Evolutionary conservation across 441 rosid species (phyloP), one percentile per base, ranked within the genome.

Genomic region (Bocquillonia castaneifolia): DNA sequence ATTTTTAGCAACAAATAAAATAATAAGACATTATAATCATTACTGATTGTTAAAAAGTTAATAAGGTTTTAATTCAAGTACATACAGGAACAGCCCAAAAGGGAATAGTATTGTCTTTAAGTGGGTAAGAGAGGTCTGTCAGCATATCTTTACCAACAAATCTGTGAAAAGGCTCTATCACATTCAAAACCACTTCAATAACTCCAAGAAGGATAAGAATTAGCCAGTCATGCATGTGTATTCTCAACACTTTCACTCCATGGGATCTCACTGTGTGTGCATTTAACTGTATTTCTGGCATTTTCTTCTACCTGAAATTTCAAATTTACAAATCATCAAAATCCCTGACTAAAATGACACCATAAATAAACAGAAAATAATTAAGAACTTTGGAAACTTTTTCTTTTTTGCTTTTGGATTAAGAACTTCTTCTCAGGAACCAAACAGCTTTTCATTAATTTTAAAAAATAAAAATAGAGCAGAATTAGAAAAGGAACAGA

Each of bases 81-180:
- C 85, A 56, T 84, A 92, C 97, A 36, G 96, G 92, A 65, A 92
- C 98, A 48, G 92, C 90, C 93, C 97, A 92, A 51, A 86, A 42
- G 36, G 98, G 97, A 68, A 92, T 60, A 0, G 97, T 92, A 66
- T 88, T 92, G 32, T 68, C 81, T 74, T 88, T 84, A 56, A 90
- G 73, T 14, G 98, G 98, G 83, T 87, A 90, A 69, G 64, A 81
- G 44, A 92, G 80, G 69, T 92, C 96, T 36, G 83, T 75, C 83
- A 92, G 64, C 98, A 90, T 87, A 67, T 83, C 90, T 66, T 78
- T 79, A 50, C 93, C 92, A 59, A 92, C 90, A 70, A 90, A 92
- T 36, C 98, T 96, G 71, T 90, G 91, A 83, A 90, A 93, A 3
- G 97, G 98, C 70, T 90, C 91, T 29, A 90, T 82, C 18, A 78